Conservation (phyloP, 169 alveolate genomes). For the Plasmodium reichenowi region DNA sequence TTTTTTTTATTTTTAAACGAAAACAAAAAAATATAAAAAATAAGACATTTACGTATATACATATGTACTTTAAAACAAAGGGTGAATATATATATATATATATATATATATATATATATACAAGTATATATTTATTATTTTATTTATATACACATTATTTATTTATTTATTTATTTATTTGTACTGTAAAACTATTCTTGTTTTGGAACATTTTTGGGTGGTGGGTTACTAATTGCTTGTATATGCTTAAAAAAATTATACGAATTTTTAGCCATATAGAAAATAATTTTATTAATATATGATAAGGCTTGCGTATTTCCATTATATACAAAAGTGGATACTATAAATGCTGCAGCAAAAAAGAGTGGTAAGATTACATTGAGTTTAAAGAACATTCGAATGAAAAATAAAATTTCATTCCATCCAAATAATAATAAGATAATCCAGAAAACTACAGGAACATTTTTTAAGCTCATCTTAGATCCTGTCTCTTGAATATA, state of each 20-base stretch:
- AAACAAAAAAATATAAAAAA: too few species aligned
- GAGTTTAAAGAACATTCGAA: constrained; percentile 78
- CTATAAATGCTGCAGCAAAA: constrained; percentile 62
- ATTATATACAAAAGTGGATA: constrained; percentile 65
- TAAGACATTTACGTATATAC: too few species aligned
- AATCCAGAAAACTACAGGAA: constrained; percentile 86
- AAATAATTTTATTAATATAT: constrained; percentile 26
- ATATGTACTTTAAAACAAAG: not conserved
- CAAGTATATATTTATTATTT: not conserved
- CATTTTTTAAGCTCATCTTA: constrained; percentile 80
- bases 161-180: not conserved
- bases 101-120: not conserved
- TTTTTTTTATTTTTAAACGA: too few species aligned
- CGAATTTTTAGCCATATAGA: constrained; percentile 47
- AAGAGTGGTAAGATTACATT: constrained; percentile 81
- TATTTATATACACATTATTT: not conserved
- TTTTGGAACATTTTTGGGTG: not conserved
- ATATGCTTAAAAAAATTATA: constrained; percentile 41
- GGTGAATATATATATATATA: not conserved
- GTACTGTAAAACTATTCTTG: not conserved
- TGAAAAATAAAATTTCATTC: constrained; percentile 80
- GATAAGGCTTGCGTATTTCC: constrained; percentile 69
- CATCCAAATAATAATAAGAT: constrained; percentile 81
- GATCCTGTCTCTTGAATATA: constrained; percentile 77
- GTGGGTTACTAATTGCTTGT: constrained; percentile 21